Base-by-base conservation (phyloP, 2,329 filamentous ascomycete genomes). In the Aureobasidium pullulans region DNA sequence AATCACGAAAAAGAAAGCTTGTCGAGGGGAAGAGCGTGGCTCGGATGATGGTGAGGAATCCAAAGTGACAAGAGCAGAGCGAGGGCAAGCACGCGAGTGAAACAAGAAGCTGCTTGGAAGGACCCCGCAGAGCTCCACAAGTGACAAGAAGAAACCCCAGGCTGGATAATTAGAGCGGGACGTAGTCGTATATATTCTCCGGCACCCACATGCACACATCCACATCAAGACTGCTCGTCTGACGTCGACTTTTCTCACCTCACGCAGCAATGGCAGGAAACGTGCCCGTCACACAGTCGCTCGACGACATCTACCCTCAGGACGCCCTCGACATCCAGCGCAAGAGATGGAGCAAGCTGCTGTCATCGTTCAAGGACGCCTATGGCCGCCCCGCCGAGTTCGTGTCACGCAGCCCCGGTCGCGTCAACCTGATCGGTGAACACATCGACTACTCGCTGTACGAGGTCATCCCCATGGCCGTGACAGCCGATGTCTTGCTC, bases 381-480 rank as follows among this genome's bases (percentile, higher is more conserved):
- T 96, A 93, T 74, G 86, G 84, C 66, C 80, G 84, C 54, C 76
- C 80, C 15, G 85, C 92, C 40, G 82, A 88, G 61, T 96, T 96
- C 68, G 84, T 97, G 19, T 84, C 93, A 9, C 86, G 94, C 63
- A 96, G 92, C 59, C 94, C 94, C 1, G 94, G 94, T 62, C 84
- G 94, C 65, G 94, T 99, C 65, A 97, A 97, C 77, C 94, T 99
- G 70, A 96, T 99, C 71, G 94, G 94, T 73, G 94, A 99, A 81
- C 94, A 99, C 77, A 96, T 99, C 69, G 94, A 99, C 78, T 99
- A 99, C 77, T 96, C 90, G 13, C 84, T 99, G 19, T 99, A 97
- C 79, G 87, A 94, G 66, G 92, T 96, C 61, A 81, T 99, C 28
- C 94, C 94, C 56, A 96, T 96, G 85, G 94, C 93, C 63, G 91